A percentile compares a stretch with the other conserved stretches of the same genome.
Evolutionary conservation across 352 stramenopile genomes (phyloP).

Genomic region (Phytophthora vignae): DNA sequence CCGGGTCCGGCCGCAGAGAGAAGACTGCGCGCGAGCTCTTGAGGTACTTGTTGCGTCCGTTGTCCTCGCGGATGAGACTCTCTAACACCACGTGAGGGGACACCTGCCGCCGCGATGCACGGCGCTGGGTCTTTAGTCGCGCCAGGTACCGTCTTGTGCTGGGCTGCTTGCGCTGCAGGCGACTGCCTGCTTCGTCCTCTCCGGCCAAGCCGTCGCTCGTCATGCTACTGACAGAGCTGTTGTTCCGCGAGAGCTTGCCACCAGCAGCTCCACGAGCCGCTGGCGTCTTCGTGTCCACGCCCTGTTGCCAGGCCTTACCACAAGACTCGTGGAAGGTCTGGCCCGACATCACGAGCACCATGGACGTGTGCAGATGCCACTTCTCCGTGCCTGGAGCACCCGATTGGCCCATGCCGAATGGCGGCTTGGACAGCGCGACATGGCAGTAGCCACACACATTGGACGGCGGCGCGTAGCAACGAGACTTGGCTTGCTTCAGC

Average conservation of each 20-base stretch:
- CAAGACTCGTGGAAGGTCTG: slow-evolving; percentile 90
- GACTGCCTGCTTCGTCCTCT: slow-evolving; percentile 63
- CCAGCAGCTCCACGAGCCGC: slow-evolving; percentile 29
- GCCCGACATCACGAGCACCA: slow-evolving; percentile 81
- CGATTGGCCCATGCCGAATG: slow-evolving; percentile 87
- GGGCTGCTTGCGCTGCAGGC: slow-evolving; percentile 78
- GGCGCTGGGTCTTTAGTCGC: slow-evolving; percentile 78
- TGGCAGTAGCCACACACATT: slow-evolving; percentile 86
- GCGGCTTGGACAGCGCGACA: slow-evolving; percentile 80
- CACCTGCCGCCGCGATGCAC: slow-evolving; percentile 65
- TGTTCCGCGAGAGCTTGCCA: slow-evolving; percentile 47
- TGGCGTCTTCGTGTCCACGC: slow-evolving; percentile 65
- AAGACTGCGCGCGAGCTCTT: slow-evolving; percentile 85
- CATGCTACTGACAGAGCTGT: slow-evolving; percentile 55
- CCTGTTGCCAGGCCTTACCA: slow-evolving; percentile 86
- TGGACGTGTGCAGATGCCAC: slow-evolving; percentile 87
- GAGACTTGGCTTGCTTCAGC: slow-evolving; percentile 77
- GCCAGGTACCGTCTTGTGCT: slow-evolving; percentile 85
- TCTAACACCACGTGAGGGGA: slow-evolving; percentile 80
- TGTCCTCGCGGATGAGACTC: slow-evolving; percentile 83
- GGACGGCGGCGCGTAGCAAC: slow-evolving; percentile 75
- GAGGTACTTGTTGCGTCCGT: slow-evolving; percentile 82
- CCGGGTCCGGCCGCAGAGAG: slow-evolving; percentile 75
- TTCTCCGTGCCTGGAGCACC: slow-evolving; percentile 71
- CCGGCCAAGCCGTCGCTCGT: slow-evolving; percentile 33